Conservation (phyloP, 2,329 filamentous ascomycete genomes). For the Chaetomiaceae sp. region DNA sequence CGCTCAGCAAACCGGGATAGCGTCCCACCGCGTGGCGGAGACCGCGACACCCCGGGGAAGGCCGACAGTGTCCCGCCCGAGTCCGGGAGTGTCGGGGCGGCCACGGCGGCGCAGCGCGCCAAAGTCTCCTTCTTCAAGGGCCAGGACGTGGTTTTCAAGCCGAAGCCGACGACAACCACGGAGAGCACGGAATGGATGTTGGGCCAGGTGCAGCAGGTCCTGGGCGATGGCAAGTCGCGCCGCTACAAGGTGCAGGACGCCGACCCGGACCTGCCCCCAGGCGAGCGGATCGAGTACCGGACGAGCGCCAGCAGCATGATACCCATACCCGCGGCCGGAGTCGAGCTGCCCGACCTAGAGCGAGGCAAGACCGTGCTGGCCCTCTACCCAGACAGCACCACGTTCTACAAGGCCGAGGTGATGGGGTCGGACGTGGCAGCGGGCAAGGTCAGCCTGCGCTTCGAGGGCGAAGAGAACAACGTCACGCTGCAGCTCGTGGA, state of each 20-base stretch:
- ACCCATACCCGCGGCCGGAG: slow-evolving; percentile 56
- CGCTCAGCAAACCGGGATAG: slow-evolving; percentile 31
- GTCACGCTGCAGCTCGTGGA: slow-evolving; percentile 71
- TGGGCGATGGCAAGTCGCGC: slow-evolving; percentile 69
- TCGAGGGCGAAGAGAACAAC: slow-evolving; percentile 71
- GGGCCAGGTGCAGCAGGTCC: slow-evolving; percentile 68
- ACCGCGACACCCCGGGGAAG: slow-evolving; percentile 50
- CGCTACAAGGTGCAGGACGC: slow-evolving; percentile 76
- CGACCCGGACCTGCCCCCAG: slow-evolving; percentile 60
- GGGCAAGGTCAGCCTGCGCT: slow-evolving; percentile 59
- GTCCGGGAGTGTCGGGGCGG: slow-evolving; percentile 25
- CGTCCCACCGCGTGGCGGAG: slow-evolving; percentile 32
- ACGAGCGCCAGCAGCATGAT: slow-evolving; percentile 72
- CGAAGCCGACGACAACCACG: slow-evolving; percentile 43
- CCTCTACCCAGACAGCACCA: slow-evolving; percentile 76
- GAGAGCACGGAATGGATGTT: slow-evolving; percentile 63
- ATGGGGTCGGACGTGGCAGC: slow-evolving; percentile 55
- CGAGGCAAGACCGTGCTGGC: slow-evolving; percentile 68
- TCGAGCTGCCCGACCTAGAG: slow-evolving; percentile 54
- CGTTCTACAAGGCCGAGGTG: slow-evolving; percentile 79
- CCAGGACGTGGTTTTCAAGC: slow-evolving; percentile 62
- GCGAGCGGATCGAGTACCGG: slow-evolving; percentile 61
- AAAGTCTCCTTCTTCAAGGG: slow-evolving; percentile 54
- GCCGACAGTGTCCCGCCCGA: slow-evolving; percentile 50
- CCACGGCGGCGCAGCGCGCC: slow-evolving; percentile 36